These are phyloP conservation scores for Colletotrichum tamarilloi DNA, from an alignment of 2,329 filamentous ascomycete genomes.

Conservation along the genomic window DNA sequence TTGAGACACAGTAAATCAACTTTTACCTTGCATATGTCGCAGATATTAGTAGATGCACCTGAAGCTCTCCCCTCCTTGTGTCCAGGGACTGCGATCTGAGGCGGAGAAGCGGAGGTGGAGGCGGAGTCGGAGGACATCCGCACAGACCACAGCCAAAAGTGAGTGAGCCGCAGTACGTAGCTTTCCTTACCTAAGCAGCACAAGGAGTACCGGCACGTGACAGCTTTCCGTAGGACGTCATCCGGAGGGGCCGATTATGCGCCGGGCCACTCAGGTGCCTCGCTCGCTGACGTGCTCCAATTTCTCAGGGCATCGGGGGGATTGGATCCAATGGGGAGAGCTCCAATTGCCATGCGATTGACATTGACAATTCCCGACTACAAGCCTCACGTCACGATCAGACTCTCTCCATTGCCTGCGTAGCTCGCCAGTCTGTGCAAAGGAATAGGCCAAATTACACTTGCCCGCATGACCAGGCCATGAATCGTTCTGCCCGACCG, in stretches of 20 bases:
- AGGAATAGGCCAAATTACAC: not conserved
- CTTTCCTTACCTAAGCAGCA: not conserved
- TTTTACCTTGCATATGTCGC: not conserved
- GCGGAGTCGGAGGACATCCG: not conserved
- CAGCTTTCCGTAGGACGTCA: not conserved
- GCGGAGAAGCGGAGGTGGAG: not conserved
- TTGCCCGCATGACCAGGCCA: constrained; percentile 29
- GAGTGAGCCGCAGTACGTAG: not conserved
- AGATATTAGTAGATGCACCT: not conserved
- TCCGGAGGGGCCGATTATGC: not conserved
- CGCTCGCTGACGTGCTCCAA: not conserved
- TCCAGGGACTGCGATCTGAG: not conserved
- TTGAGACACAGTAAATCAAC: not conserved
- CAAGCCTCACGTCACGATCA: constrained; percentile 19
- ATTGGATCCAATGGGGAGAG: not conserved
- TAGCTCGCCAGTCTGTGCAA: constrained; percentile 29
- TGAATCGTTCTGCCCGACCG: constrained; percentile 20
- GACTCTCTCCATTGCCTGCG: constrained; percentile 2
- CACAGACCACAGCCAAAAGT: not conserved
- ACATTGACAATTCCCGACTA: not conserved
- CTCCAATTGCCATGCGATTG: constrained; percentile 15
- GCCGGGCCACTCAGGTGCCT: not conserved
- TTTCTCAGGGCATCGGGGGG: not conserved
- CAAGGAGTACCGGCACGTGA: constrained; percentile 30
- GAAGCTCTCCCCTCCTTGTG: not conserved